Conservation (phyloP, 192 early-diverging fungal genomes). For the Backusella macrospora region DNA sequence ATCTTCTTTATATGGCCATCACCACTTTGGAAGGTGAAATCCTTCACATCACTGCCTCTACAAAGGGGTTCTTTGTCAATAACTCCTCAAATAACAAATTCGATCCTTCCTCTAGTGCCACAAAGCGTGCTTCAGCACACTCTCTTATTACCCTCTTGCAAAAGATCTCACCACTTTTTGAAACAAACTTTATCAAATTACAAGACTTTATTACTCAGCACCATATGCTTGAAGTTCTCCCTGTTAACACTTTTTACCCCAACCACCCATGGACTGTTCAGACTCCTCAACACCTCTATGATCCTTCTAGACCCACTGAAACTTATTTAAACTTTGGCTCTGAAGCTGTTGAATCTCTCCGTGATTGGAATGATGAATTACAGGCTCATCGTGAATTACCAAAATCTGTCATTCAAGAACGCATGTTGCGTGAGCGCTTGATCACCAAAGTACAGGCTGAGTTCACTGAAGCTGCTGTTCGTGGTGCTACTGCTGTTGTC, state of each 20-base stretch:
- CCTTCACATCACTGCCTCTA: slow-evolving; percentile 83
- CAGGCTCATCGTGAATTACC: slow-evolving; percentile 89
- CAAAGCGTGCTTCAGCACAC: slow-evolving; percentile 54
- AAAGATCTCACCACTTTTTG: slow-evolving; percentile 73
- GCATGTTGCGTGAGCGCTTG: slow-evolving; percentile 82
- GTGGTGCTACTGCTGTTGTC: slow-evolving; percentile 83
- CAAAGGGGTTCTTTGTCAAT: slow-evolving; percentile 89
- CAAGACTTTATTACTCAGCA: slow-evolving; percentile 64
- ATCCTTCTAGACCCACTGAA: slow-evolving; percentile 69
- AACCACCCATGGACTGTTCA: slow-evolving; percentile 86
- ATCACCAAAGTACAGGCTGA: slow-evolving; percentile 86
- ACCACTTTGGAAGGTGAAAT: slow-evolving; percentile 84
- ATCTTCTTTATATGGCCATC: slow-evolving; percentile 88
- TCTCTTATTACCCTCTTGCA: slow-evolving; percentile 71
- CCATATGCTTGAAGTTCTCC: slow-evolving; percentile 81
- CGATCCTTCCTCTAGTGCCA: slow-evolving; percentile 54
- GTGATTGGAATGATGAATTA: slow-evolving; percentile 98
- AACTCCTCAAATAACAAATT: slow-evolving; percentile 73
- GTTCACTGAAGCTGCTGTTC: slow-evolving; percentile 89
- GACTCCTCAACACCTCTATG: slow-evolving; percentile 53
- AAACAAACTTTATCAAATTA: slow-evolving; percentile 63
- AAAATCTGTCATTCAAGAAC: slow-evolving; percentile 72
- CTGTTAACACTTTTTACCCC: slow-evolving; percentile 64
- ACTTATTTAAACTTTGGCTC: slow-evolving; percentile 59
- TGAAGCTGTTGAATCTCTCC: slow-evolving; percentile 66